A percentile compares a stretch with the other conserved stretches of the same genome.
Conservation (phyloP, 164 flowering plant species). For the Annona squamosa region DNA sequence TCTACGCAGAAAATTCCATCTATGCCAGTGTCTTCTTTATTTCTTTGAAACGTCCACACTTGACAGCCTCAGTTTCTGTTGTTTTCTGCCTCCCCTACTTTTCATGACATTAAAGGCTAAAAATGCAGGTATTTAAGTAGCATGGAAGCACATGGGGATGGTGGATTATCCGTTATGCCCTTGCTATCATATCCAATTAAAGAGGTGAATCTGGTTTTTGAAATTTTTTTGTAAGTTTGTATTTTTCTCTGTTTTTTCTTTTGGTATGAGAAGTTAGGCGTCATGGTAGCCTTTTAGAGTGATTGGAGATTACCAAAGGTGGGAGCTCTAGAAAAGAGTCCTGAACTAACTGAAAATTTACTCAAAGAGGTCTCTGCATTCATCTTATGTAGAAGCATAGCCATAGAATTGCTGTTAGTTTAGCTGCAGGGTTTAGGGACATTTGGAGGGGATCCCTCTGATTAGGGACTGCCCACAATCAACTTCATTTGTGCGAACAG, state of each 20-base stretch:
- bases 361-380: not conserved
- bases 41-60: not conserved
- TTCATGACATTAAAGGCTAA: not conserved
- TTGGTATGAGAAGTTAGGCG: not conserved
- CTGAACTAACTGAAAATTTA: not conserved
- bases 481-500: too few species aligned
- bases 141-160: constrained; percentile 65
- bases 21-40: constrained; percentile 47
- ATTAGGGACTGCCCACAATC: too few species aligned
- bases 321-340: not conserved
- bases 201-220: constrained; percentile 43
- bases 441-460: too few species aligned
- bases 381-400: too few species aligned
- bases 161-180: constrained; percentile 88
- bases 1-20: constrained; percentile 48
- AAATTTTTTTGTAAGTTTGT: not conserved
- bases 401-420: too few species aligned
- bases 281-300: not conserved
- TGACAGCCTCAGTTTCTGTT: not conserved
- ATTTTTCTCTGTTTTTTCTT: not conserved
- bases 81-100: not conserved
- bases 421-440: too few species aligned
- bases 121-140: constrained; percentile 49
- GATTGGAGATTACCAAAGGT: not conserved
- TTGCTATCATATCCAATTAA: constrained; percentile 79